Base-by-base conservation (phyloP, 345 rosid species). In the Eucalyptus caleyi region DNA sequence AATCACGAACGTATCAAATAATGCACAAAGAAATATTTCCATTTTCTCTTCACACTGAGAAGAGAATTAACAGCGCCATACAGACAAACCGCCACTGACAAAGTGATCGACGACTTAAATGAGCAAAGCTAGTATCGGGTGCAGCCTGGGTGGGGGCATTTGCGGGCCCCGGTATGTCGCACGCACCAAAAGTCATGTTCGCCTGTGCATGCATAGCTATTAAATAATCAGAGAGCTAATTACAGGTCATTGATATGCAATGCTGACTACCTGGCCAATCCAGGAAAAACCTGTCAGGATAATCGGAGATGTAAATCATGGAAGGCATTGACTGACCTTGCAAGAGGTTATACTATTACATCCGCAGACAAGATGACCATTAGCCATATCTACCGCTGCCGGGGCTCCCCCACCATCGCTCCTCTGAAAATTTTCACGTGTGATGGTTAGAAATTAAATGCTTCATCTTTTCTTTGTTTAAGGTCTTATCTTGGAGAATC, bases 341-440 rank as follows among this genome's bases (percentile, higher is more conserved):
- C 99, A 98, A 69, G 89, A 72, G 60, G 94, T 93, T 51, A 98
- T 91, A 87, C 93, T 93, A 27, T 89, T 91, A 72, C 99, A 97
- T 44, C 99, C 99, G 30, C 99, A 97, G 4, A 96, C 83, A 32
- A 94, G 94, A 85, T 94, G 97, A 69, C 99, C 99, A 13, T 97
- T 98, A n/a, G 92, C 93, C 86, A 90, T 83, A 92, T 97, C 98
- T 8, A 93, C 89, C 10, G 97, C 98, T 91, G 92, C 93, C 5
- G 95, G 94, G n/a, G 97, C 97, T 89, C 99, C 99, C 88, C 99
- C 97, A 8, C 97, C 97, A 88, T 98, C 95, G 81, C 98, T 97
- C 92, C 95, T 94, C 99, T 98, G 91, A 50, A 91, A 88, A 30
- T 81, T 50, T 87, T 87, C 50, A 89, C 65, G n/a, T 18, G 19